Percentiles rank a stretch among this genome's conserved stretches.
These are phyloP conservation scores for Candida nanaspora DNA, from an alignment of 805 yeast genomes.

Conservation along the genomic window DNA sequence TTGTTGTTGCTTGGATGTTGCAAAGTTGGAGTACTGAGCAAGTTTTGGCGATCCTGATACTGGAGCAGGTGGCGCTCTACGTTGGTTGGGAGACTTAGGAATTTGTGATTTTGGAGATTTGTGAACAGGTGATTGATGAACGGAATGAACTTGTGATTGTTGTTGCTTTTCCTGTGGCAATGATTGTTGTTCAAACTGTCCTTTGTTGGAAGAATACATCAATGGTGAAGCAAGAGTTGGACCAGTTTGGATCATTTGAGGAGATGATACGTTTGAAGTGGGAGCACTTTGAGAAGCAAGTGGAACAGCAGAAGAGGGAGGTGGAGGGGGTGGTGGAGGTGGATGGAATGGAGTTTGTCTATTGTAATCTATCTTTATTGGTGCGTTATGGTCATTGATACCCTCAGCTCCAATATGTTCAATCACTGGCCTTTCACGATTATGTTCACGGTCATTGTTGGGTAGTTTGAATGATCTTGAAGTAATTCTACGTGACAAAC, in stretches of 20 bases:
- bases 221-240: neutral
- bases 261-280: neutral
- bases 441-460: conserved; percentile 2
- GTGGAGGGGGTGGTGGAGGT: neutral
- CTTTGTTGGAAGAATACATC: neutral
- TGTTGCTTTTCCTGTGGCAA: neutral
- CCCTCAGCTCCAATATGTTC: conserved; percentile 16
- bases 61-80: neutral
- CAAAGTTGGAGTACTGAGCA: neutral
- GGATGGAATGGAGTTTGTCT: too few species aligned
- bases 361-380: conserved; percentile 1
- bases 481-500: conserved; percentile 21
- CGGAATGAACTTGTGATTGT: neutral
- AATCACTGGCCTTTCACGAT: conserved; percentile 12
- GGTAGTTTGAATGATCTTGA: conserved; percentile 4
- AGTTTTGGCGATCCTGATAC: neutral
- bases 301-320: neutral
- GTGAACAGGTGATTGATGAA: neutral
- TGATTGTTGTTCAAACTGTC: neutral
- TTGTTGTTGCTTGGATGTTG: neutral
- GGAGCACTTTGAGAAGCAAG: neutral
- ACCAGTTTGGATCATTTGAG: conserved; percentile 1
- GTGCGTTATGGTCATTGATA: conserved; percentile 13
- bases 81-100: neutral
- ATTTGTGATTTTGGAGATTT: neutral